Conservation (phyloP, 2,329 filamentous ascomycete genomes). For the Xylaria sp. region DNA sequence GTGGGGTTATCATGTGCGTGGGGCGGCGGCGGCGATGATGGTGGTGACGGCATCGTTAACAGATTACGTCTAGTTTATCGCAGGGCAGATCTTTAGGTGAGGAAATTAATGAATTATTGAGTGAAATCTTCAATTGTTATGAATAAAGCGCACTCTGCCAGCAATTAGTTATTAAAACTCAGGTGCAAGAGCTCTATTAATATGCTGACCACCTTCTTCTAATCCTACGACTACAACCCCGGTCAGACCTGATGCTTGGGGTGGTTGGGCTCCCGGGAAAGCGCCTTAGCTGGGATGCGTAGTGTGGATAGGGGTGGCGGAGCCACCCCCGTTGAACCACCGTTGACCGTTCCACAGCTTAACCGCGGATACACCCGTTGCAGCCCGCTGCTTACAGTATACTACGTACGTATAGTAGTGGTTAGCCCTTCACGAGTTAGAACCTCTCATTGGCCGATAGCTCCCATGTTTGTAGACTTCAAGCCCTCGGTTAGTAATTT, state of each 20-base stretch:
- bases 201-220: no score
- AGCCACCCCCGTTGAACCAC: not conserved
- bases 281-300: conserved; percentile 27
- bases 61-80: not conserved
- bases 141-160: not conserved
- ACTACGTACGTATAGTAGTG: no score
- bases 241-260: not conserved
- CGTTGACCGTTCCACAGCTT: not conserved
- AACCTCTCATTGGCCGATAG: conserved; percentile 18
- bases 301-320: conserved; percentile 24
- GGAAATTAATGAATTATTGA: not conserved
- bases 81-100: not conserved
- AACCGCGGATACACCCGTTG: conserved; percentile 16
- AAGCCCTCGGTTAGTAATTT: not conserved
- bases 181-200: not conserved
- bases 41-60: not conserved
- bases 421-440: not conserved
- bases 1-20: conserved; percentile 18
- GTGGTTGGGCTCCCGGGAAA: conserved; percentile 1
- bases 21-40: conserved; percentile 29
- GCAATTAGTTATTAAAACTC: not conserved
- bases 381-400: not conserved
- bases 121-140: not conserved
- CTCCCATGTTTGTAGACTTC: conserved; percentile 10
- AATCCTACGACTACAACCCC: not conserved